These are phyloP conservation scores for Leccinum holopus DNA, from an alignment of 1,284 basidiomycete genomes.

Conservation along the genomic window DNA sequence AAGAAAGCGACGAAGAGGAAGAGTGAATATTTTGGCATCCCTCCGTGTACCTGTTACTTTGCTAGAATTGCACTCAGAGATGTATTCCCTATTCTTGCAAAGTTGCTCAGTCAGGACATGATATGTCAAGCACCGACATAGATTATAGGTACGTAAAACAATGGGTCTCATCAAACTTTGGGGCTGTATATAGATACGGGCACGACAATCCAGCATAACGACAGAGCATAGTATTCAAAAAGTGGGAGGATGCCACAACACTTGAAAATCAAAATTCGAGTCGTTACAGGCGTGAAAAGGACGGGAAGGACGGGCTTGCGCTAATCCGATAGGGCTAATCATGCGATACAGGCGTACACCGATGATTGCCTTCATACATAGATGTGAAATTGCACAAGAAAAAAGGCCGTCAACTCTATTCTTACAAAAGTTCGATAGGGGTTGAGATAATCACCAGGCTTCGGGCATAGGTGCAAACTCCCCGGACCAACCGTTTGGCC, in stretches of 20 bases:
- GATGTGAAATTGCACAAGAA: conserved; percentile 21
- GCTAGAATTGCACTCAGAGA: conserved; percentile 17
- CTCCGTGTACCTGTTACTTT: conserved; percentile 20
- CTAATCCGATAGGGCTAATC: conserved; percentile 11
- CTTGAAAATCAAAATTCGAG: conserved; percentile 1
- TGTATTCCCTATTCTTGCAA: conserved; percentile 12
- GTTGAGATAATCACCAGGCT: conserved; percentile 59
- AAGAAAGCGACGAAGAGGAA: conserved; percentile 73
- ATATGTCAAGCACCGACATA: neutral
- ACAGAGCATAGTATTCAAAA: conserved; percentile 9
- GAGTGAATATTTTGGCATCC: conserved; percentile 33
- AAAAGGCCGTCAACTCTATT: conserved; percentile 27
- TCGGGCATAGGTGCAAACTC: conserved; percentile 76
- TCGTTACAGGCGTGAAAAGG: conserved; percentile 3
- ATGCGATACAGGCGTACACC: conserved; percentile 20
- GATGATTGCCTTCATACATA: conserved; percentile 23
- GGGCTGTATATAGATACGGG: neutral
- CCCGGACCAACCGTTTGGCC: conserved; percentile 68
- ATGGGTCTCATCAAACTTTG: conserved; percentile 1
- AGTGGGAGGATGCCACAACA: neutral
- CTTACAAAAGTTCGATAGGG: conserved; percentile 20
- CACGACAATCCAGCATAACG: conserved; percentile 1
- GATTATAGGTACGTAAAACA: conserved; percentile 8
- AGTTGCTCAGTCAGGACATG: neutral
- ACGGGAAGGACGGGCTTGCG: conserved; percentile 1